Evolutionary conservation across 768 basidiomycete species (phyloP), one percentile per base, ranked within the genome.

Genomic region (Mycena metata): DNA sequence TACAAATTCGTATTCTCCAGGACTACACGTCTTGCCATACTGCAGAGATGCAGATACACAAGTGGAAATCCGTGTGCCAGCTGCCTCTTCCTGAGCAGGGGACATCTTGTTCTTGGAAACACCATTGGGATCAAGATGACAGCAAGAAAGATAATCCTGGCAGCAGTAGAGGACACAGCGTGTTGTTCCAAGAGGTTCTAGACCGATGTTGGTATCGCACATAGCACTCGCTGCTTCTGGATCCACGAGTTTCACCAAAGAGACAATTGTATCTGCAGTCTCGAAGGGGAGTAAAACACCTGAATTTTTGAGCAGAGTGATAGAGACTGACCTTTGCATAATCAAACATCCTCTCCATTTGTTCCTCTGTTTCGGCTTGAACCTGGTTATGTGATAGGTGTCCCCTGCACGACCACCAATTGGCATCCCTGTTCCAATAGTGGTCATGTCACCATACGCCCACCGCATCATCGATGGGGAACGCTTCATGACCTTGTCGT

Each of bases 1-100:
- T 45, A 45, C 43, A 45, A 45, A 45, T 45, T 45, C 43, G 43
- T 45, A 45, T 45, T 45, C 43, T 17, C 43, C 43, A 45, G 43
- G 43, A 8, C 16, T 45, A 45, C 43, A 45, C 7, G 43, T 45
- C 43, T 45, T 45, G 43, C 43, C 43, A n/a, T 45, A 45, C 16
- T 45, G 43, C 43, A 45, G 43, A 45, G 43, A 45, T 17, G 43
- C 43, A 45, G 43, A 45, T 45, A n/a, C 43, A 17, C 43, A 45
- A 45, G 43, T 45, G 43, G 43, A 45, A 45, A 45, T 45, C 43
- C 16, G 43, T 45, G 43, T 45, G 43, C 9, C 43, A 45, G 43
- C 43, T 45, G 43, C 43, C 43, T 45, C 16, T 45, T 8, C 43
- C 43, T 45, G 43, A 45, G 43, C 43, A 45, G 43, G 43, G 43